Conservation (phyloP, 225 moss, liverwort and hornwort species). For the Bryoerythrophyllum caledonicum region DNA sequence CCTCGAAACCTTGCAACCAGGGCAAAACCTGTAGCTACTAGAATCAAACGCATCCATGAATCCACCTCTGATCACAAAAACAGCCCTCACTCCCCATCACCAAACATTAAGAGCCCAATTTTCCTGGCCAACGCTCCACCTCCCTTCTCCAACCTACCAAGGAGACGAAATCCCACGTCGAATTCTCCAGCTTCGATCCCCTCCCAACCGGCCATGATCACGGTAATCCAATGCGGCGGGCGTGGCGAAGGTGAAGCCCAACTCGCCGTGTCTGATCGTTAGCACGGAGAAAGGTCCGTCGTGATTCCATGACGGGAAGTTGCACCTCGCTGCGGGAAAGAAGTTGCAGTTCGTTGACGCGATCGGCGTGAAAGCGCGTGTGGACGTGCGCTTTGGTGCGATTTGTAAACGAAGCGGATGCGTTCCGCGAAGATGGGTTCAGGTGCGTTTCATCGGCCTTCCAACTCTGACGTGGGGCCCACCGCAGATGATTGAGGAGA, state of each 20-base stretch:
- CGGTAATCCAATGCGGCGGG: not conserved
- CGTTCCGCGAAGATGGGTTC: not conserved
- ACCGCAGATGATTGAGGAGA: too few species aligned
- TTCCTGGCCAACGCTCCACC: not conserved
- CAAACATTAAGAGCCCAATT: too few species aligned
- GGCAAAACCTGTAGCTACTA: not conserved
- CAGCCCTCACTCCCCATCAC: not conserved
- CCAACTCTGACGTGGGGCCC: not conserved
- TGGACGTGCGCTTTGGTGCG: not conserved
- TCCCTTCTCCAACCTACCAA: not conserved
- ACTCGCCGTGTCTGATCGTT: not conserved
- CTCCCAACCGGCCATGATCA: not conserved
- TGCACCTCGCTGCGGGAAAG: not conserved
- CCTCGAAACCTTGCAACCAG: not conserved
- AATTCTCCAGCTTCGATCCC: not conserved
- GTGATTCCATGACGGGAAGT: not conserved
- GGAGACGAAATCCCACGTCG: not conserved
- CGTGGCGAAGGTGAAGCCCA: not conserved
- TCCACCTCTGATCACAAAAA: not conserved
- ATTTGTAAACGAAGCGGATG: not conserved
- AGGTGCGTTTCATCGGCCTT: not conserved
- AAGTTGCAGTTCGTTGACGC: too few species aligned
- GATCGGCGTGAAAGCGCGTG: constrained; percentile 8
- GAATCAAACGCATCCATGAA: not conserved
- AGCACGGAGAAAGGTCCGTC: not conserved